Base-by-base conservation (phyloP, 2,329 filamentous ascomycete species). In the Aurifilum marmelostoma region DNA sequence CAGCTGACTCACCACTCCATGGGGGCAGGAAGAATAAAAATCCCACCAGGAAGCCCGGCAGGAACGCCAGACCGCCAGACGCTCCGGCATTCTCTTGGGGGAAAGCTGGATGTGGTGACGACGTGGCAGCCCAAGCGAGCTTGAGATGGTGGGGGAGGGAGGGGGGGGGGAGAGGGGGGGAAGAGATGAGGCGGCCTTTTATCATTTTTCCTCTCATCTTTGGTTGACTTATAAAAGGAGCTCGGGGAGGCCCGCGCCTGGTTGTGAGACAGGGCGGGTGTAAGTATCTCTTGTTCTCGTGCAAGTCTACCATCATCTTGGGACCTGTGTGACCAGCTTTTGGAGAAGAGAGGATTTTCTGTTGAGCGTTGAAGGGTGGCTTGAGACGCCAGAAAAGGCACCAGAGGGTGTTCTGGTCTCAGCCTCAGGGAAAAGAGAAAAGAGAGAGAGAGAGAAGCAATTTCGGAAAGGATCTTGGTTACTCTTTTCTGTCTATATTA, bases 201-300 rank as follows among this genome's bases (percentile, higher is more conserved):
- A n/a, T n/a, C n/a, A n/a, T n/a, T 34, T 34, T 8, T 47, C 7
- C 5, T 43, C 6, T 7, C 16, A 8, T n/a, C 18, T 9, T 8
- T 21, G 18, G 18, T 47, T 47, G 18, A 47, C 43, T n/a, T 47
- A 47, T 21, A 47, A 56, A 29, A 29, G 18, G 52, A 56, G 24
- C 52, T 29, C 52, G 52, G 52, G 52, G 52, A 56, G 27, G 52
- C 52, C 52, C 52, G 52, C 52, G 52, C 52, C 24, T 56, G 16
- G 52, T 16, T 29, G 52, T 56, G 52, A 56, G 52, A 56, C 52
- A 47, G 43, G 43, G 21, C 21, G 43, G 43, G 21, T n/a, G 43
- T 11, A 8, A n/a, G 18, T n/a, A 32, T 56, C 34, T 34, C 8
- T 29, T 29, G 24, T 7, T 54, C 50, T 54, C 50, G n/a, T 27